These are phyloP conservation scores for Scutellaria barbata DNA, from an alignment of 257 asterid species.

Conservation along the genomic window DNA sequence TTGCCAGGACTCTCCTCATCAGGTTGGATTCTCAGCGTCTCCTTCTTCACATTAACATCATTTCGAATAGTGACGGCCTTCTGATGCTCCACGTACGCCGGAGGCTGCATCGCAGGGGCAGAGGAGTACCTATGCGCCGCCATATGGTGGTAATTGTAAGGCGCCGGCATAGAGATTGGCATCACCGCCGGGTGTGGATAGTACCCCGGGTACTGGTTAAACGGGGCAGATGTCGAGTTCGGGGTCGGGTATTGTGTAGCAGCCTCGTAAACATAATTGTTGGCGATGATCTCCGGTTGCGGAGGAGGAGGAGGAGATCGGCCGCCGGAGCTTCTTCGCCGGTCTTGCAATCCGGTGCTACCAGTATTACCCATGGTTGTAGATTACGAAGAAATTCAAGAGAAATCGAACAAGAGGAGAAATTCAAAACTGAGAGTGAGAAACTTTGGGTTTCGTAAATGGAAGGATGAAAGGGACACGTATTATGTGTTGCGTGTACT, in stretches of 20 bases:
- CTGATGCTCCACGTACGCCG: slow-evolving; percentile 77
- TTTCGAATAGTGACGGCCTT: slow-evolving; percentile 92
- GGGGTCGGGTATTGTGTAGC: slow-evolving; percentile 60
- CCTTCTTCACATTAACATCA: slow-evolving; percentile 94
- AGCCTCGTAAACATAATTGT: slow-evolving; percentile 58
- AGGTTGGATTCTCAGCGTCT: slow-evolving; percentile 73
- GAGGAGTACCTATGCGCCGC: slow-evolving; percentile 52
- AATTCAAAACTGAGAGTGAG: not conserved
- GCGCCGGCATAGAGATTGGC: slow-evolving; percentile 62
- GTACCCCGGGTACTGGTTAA: slow-evolving; percentile 62
- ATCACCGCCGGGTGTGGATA: slow-evolving; percentile 51
- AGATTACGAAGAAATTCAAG: not conserved
- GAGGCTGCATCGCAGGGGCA: slow-evolving; percentile 54
- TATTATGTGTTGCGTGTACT: not conserved
- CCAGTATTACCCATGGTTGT: slow-evolving; percentile 62
- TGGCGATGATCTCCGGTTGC: slow-evolving; percentile 50
- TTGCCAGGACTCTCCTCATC: slow-evolving; percentile 79
- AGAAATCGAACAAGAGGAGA: not conserved
- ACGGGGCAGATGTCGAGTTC: slow-evolving; percentile 47
- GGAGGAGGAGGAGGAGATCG: slow-evolving; percentile 60
- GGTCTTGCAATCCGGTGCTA: slow-evolving; percentile 50
- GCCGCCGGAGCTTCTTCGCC: slow-evolving; percentile 47
- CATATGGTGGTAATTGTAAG: slow-evolving; percentile 57
- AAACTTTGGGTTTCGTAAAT: not conserved
- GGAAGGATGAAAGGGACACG: slow-evolving; percentile 1